Percentiles rank a stretch among this genome's conserved stretches.
phyloP scores from a whole-genome alignment of 176 grass and related monocot genomes.

The Paspalum notatum region DNA sequence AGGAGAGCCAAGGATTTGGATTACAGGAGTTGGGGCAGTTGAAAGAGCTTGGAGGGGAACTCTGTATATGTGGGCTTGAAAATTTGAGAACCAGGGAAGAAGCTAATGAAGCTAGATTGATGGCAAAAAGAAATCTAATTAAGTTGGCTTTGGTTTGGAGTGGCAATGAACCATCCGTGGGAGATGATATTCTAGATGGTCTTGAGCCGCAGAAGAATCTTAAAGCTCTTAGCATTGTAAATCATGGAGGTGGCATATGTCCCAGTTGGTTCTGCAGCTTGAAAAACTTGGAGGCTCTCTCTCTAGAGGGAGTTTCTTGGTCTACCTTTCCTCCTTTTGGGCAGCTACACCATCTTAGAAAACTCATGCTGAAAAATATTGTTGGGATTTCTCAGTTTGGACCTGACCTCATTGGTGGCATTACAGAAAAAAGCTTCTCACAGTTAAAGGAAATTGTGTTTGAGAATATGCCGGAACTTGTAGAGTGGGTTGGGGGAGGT shows the following conservation, averaged over 20 bases:
- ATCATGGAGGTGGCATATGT: not conserved
- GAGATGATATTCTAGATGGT: not conserved
- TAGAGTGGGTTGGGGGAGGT: not conserved
- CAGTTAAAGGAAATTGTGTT: not conserved
- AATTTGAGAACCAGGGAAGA: not conserved
- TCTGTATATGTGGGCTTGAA: not conserved
- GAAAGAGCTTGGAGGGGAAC: not conserved
- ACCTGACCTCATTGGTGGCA: not conserved
- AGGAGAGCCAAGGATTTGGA: not conserved
- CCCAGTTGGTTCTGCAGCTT: not conserved
- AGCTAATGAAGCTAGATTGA: not conserved
- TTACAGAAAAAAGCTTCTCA: not conserved
- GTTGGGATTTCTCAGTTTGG: not conserved
- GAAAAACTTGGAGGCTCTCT: not conserved
- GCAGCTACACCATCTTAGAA: not conserved
- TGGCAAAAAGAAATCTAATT: not conserved
- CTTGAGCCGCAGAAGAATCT: not conserved
- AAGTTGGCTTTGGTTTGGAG: not conserved
- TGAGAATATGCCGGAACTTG: not conserved
- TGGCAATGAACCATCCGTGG: fast-evolving
- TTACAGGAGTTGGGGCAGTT: not conserved
- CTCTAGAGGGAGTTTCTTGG: not conserved
- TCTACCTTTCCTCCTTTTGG: not conserved
- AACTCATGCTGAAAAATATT: not conserved
- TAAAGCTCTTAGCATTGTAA: not conserved